Percentiles rank a stretch among this genome's conserved stretches.
phyloP scores from a whole-genome alignment of 345 rosid species.

The Eucalyptus tenuipes region DNA sequence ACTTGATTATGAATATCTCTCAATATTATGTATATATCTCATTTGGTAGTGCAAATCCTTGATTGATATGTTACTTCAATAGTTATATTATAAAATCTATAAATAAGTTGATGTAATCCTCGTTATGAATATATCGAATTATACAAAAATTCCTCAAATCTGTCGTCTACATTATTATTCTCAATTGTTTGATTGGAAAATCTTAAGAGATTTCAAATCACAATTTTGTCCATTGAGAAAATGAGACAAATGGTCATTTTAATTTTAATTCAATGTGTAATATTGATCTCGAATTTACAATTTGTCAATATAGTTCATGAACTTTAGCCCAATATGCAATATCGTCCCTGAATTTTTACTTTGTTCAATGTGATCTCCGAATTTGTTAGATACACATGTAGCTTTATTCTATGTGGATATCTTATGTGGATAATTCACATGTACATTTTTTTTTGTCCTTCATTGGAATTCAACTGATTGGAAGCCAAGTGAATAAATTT shows the following conservation, averaged over 20 bases:
- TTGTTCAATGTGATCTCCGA: neutral
- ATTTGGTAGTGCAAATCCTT: no score
- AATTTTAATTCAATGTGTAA: neutral
- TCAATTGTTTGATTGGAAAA: neutral
- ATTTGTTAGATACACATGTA: neutral
- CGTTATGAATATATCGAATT: no score
- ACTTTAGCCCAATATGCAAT: neutral
- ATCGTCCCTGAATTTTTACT: neutral
- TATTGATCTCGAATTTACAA: neutral
- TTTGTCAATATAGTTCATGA: neutral
- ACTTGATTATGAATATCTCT: neutral
- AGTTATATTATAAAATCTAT: no score
- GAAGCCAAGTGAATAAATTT: neutral
- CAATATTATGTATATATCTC: no score
- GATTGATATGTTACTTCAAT: no score
- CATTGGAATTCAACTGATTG: neutral
- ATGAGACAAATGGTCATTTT: neutral
- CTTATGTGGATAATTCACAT: neutral
- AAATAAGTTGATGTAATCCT: no score
- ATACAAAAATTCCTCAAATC: no score
- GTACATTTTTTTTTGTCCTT: neutral
- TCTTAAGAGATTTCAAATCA: neutral
- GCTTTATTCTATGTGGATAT: neutral
- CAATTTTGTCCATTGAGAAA: neutral
- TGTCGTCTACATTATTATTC: no score